A percentile compares a stretch with the other conserved stretches of the same genome.
These are phyloP conservation scores for Neurospora sp. DNA, from an alignment of 495 filamentous ascomycete species.

Conservation along the genomic window DNA sequence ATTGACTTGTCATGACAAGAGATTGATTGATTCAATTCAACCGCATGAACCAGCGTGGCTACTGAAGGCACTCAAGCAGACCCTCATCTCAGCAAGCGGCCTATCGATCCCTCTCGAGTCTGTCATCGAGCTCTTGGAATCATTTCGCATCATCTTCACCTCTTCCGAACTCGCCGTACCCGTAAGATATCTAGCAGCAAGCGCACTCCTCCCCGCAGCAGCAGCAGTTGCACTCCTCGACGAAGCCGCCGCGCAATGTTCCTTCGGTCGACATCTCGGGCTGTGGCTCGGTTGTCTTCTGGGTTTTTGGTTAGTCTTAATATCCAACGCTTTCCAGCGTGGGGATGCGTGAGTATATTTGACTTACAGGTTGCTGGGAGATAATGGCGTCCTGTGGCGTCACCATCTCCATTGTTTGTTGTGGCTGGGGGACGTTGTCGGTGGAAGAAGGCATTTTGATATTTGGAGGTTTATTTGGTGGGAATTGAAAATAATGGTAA, in stretches of 20 bases:
- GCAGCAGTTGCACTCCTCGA: slow-evolving; percentile 22
- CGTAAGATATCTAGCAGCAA: slow-evolving; percentile 13
- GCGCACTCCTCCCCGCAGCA: slow-evolving; percentile 16
- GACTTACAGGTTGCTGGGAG: slow-evolving; percentile 17
- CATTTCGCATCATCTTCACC: background rate
- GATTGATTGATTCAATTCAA: background rate
- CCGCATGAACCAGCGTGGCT: background rate
- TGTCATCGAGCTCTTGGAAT: background rate
- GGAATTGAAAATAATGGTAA: background rate
- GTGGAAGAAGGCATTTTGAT: slow-evolving; percentile 14
- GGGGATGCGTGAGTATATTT: background rate
- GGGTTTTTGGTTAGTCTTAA: background rate
- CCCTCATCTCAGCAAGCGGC: background rate
- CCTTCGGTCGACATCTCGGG: slow-evolving; percentile 14
- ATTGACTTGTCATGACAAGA: background rate
- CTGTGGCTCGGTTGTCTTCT: slow-evolving; percentile 13
- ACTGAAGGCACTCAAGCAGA: background rate
- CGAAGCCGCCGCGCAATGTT: slow-evolving; percentile 18
- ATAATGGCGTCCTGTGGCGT: slow-evolving; percentile 10
- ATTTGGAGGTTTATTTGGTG: background rate
- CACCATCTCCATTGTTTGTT: slow-evolving; percentile 19
- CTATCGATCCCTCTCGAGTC: background rate
- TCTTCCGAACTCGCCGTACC: background rate
- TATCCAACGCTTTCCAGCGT: background rate
- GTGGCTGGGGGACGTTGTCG: slow-evolving; percentile 14